phyloP scores from a whole-genome alignment of 2,329 filamentous ascomycete genomes.

The Ceratocystis smalleyi region DNA sequence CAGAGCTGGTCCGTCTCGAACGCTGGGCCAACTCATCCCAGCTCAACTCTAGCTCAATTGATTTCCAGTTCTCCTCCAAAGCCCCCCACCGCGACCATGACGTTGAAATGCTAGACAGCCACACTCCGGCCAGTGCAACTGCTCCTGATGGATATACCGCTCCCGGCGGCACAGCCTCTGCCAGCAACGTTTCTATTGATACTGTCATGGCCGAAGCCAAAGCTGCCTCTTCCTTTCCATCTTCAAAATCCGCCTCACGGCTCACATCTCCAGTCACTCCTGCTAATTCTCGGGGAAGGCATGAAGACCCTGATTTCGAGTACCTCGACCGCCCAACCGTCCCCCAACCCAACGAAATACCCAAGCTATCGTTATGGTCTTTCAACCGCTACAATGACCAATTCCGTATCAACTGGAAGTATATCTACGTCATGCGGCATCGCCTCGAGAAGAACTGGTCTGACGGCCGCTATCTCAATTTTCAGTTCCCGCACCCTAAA shows the following conservation, averaged over 20 bases:
- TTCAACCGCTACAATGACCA: slow-evolving; percentile 22
- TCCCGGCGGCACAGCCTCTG: not conserved
- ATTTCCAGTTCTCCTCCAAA: slow-evolving; percentile 12
- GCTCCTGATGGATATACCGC: not conserved
- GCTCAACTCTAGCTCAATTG: slow-evolving; percentile 8
- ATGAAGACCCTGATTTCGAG: slow-evolving; percentile 17
- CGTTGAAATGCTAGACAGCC: slow-evolving; percentile 19
- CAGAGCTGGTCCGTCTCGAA: slow-evolving; percentile 39
- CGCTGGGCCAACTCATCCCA: slow-evolving; percentile 15
- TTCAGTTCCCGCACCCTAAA: slow-evolving; percentile 75
- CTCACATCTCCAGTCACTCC: slow-evolving; percentile 21
- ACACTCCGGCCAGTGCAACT: not conserved
- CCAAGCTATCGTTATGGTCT: slow-evolving; percentile 6
- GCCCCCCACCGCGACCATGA: not conserved
- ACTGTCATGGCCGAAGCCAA: not conserved
- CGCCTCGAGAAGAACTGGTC: slow-evolving; percentile 86
- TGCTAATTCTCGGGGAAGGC: not conserved
- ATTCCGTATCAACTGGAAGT: slow-evolving; percentile 75
- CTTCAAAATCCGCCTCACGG: not conserved
- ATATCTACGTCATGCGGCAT: slow-evolving; percentile 76
- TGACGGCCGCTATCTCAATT: slow-evolving; percentile 63
- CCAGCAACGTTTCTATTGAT: not conserved
- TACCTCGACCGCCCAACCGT: slow-evolving; percentile 9
- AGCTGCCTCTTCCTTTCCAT: not conserved
- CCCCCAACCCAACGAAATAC: slow-evolving; percentile 6